Evolutionary conservation across 2,329 filamentous ascomycete genomes (phyloP).

Genomic region (Scedosporium dehoogii): DNA sequence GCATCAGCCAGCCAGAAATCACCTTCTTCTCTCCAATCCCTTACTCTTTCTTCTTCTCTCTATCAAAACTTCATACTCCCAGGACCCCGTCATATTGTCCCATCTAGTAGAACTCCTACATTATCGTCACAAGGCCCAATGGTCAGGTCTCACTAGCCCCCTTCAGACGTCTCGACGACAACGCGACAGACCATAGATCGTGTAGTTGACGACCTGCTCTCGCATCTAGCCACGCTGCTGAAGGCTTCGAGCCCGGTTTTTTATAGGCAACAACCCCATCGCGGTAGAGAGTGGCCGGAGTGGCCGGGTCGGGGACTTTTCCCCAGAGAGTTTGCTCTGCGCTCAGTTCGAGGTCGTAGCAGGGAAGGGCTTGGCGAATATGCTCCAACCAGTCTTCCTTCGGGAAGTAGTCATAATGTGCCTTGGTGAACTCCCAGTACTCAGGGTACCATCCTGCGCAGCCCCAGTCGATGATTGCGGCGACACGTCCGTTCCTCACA

Average conservation of each 20-base stretch:
- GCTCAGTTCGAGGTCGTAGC: conserved; percentile 16
- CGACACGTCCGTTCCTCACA: conserved; percentile 15
- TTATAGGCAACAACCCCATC: conserved; percentile 6
- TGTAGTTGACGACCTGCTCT: conserved; percentile 11
- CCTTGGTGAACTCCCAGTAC: conserved; percentile 22
- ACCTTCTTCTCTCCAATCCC: too few relatives aligned
- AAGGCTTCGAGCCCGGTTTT: conserved; percentile 13
- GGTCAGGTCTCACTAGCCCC: not conserved
- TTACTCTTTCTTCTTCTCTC: too few relatives aligned
- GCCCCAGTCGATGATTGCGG: conserved; percentile 21
- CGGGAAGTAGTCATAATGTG: conserved; percentile 14
- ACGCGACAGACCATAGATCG: conserved; percentile 15
- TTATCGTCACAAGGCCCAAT: not conserved
- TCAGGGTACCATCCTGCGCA: conserved; percentile 25
- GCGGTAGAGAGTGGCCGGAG: conserved; percentile 7
- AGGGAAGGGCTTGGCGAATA: conserved; percentile 12
- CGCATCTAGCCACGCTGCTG: conserved; percentile 14
- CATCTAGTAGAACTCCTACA: too few relatives aligned
- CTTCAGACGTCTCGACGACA: conserved; percentile 4
- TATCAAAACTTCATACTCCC: too few relatives aligned
- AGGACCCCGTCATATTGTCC: too few relatives aligned
- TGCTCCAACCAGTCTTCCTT: conserved; percentile 13
- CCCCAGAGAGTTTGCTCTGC: conserved; percentile 15
- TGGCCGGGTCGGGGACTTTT: conserved; percentile 14
- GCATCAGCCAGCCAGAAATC: too few relatives aligned